A percentile compares a stretch with the other conserved stretches of the same genome.
These are phyloP conservation scores for Podila horticola DNA, from an alignment of 192 early-diverging fungal species.

Conservation along the genomic window DNA sequence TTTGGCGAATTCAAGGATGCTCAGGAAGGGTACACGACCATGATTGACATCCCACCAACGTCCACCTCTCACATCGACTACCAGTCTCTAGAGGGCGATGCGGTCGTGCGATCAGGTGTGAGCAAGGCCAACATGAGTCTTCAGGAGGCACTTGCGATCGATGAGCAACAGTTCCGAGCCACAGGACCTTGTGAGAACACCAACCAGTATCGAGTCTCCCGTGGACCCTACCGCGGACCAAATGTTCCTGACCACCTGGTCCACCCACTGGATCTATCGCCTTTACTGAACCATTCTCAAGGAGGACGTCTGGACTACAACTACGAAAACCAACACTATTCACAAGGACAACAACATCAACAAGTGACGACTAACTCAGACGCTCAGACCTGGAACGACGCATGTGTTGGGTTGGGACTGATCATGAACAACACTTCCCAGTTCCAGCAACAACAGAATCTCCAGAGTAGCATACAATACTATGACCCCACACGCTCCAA, in stretches of 20 bases:
- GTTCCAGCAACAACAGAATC: not conserved
- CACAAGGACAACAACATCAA: not conserved
- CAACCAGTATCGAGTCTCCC: not conserved
- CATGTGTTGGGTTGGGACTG: constrained; percentile 22
- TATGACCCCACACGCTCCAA: not conserved
- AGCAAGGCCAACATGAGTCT: constrained; percentile 3
- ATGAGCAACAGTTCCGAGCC: not conserved
- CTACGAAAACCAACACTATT: not conserved
- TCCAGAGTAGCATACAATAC: not conserved
- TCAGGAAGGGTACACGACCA: constrained; percentile 10
- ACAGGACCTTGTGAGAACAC: not conserved
- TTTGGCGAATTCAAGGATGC: not conserved
- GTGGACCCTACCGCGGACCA: not conserved
- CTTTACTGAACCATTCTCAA: constrained; percentile 14
- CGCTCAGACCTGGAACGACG: constrained; percentile 14
- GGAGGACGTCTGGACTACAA: not conserved
- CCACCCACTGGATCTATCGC: constrained; percentile 32
- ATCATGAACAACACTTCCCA: not conserved
- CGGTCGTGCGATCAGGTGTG: not conserved
- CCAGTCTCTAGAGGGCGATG: not conserved
- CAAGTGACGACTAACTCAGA: not conserved
- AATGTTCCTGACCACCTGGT: constrained; percentile 15
- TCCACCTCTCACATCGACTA: constrained; percentile 1
- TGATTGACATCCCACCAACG: constrained; percentile 6
- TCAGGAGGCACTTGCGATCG: constrained; percentile 5